A percentile compares a stretch with the other conserved stretches of the same genome.
Evolutionary conservation across 306 rosid species (phyloP).

Genomic region (barrel medic (Medicago truncatula)): MtrunA17r5.0-ANR NC_053045.1:4139001-4139500

Average conservation of each 20-base stretch:
- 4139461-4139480: conserved; percentile 63
- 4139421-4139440: conserved; percentile 70
- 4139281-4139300: neutral
- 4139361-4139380: neutral
- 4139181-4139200: no score
- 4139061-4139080: no score
- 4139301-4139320: neutral
- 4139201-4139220: conserved; percentile 30
- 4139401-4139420: conserved; percentile 86
- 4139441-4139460: conserved; percentile 70
- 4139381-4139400: conserved; percentile 45
- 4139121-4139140: no score
- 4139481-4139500: conserved; percentile 75
- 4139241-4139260: neutral
- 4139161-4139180: no score
- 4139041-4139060: no score
- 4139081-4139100: no score
- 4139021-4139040: no score
- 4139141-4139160: no score
- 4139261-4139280: neutral
- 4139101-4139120: no score
- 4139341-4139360: neutral
- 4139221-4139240: neutral
- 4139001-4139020: no score
- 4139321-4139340: neutral